Evolutionary conservation across 129 eudicot genomes (phyloP).

Genomic region (Escallonia rubra): DNA sequence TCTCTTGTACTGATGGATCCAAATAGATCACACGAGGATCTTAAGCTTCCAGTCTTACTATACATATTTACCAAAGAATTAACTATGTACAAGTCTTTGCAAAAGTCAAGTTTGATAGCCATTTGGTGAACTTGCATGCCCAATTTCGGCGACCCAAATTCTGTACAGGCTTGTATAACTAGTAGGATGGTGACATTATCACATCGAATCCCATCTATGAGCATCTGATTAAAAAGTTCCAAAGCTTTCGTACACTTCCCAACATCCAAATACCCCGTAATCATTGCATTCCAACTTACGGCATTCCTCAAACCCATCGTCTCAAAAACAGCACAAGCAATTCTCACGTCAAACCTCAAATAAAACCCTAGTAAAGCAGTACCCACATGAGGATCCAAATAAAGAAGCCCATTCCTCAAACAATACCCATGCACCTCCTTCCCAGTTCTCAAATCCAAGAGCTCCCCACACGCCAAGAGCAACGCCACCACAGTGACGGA

Average conservation of each 20-base stretch:
- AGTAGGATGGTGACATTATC: conserved; percentile 40
- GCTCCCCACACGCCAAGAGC: conserved; percentile 44
- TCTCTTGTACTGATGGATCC: conserved; percentile 27
- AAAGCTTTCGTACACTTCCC: conserved; percentile 33
- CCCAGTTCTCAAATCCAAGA: conserved; percentile 34
- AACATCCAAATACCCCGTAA: conserved; percentile 33
- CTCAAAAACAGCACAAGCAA: conserved; percentile 32
- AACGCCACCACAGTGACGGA: conserved; percentile 46
- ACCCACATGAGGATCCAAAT: conserved; percentile 37
- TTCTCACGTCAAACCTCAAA: conserved; percentile 32
- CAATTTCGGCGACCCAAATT: conserved; percentile 20
- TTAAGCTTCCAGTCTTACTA: conserved; percentile 21
- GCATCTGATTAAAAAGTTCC: conserved; percentile 38
- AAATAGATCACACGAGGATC: conserved; percentile 38
- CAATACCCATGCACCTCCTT: conserved; percentile 59
- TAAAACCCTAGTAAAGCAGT: conserved; percentile 51
- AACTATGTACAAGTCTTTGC: conserved; percentile 21
- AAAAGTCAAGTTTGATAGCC: conserved; percentile 33
- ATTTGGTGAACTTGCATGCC: conserved; percentile 59
- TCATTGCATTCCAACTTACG: conserved; percentile 54
- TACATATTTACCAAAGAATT: conserved; percentile 47
- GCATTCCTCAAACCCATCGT: conserved; percentile 35
- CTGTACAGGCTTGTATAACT: conserved; percentile 45
- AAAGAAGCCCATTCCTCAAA: conserved; percentile 37
- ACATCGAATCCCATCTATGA: conserved; percentile 29